These are phyloP conservation scores for Neoascochyta sp. DNA, from an alignment of 2,329 filamentous ascomycete genomes.

Conservation along the genomic window DNA sequence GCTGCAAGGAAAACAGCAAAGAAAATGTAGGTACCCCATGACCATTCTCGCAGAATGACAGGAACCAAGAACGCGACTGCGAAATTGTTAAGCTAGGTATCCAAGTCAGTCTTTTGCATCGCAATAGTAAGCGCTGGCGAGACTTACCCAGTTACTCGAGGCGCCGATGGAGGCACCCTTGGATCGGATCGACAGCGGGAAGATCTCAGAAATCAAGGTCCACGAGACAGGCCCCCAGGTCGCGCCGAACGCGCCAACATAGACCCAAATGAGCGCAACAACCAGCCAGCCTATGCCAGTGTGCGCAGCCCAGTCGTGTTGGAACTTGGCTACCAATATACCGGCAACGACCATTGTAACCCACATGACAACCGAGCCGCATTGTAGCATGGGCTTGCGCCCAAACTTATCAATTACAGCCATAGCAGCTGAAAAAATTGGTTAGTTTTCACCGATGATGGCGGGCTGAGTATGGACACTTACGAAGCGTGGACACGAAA, in stretches of 20 bases:
- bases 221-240: conserved; percentile 30
- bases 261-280: conserved; percentile 32
- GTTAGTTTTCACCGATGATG: too few species aligned
- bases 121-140: too few species aligned
- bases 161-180: conserved; percentile 37
- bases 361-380: conserved; percentile 45
- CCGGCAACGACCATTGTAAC: conserved; percentile 32
- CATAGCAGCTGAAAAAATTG: too few species aligned
- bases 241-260: conserved; percentile 26
- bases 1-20: conserved; percentile 31
- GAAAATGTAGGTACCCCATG: conserved; percentile 40
- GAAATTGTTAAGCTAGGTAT: conserved; percentile 35
- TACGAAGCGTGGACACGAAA: conserved; percentile 55
- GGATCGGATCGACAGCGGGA: conserved; percentile 36
- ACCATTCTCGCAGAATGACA: conserved; percentile 32
- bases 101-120: too few species aligned
- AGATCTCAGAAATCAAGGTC: conserved; percentile 34
- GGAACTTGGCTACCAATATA: conserved; percentile 26
- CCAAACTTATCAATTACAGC: conserved; percentile 58
- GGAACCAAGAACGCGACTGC: conserved; percentile 36
- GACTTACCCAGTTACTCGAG: conserved; percentile 36
- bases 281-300: conserved; percentile 25
- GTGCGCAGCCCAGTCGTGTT: conserved; percentile 21
- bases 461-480: too few species aligned
- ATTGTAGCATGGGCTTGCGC: conserved; percentile 52